Evolutionary conservation across 2,329 filamentous ascomycete genomes (phyloP).

Genomic region (Bertia moriformis): DNA sequence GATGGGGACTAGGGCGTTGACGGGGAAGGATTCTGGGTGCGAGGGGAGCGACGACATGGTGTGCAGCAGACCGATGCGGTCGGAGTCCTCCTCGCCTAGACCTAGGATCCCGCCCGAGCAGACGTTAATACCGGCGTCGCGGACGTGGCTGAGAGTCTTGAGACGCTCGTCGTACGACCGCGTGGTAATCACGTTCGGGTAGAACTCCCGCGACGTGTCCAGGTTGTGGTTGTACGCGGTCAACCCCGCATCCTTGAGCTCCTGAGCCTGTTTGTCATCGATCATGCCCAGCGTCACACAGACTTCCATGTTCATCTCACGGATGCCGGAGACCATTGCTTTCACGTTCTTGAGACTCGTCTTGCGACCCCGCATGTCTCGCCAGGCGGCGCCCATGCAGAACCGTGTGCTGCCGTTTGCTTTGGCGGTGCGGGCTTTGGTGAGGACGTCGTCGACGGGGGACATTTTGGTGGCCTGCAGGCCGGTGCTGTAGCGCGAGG

Average conservation of each 20-base stretch:
- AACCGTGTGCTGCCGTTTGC: conserved; percentile 78
- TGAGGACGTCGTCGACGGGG: conserved; percentile 66
- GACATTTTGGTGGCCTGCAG: conserved; percentile 69
- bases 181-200: conserved; percentile 74
- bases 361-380: conserved; percentile 84
- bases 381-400: conserved; percentile 90
- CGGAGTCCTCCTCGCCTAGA: conserved; percentile 62
- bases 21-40: conserved; percentile 81
- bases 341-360: conserved; percentile 71
- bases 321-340: conserved; percentile 70
- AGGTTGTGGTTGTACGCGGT: conserved; percentile 93
- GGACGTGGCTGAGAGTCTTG: conserved; percentile 63
- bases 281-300: conserved; percentile 95
- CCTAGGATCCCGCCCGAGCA: conserved; percentile 83
- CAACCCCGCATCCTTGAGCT: conserved; percentile 69
- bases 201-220: conserved; percentile 79
- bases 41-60: conserved; percentile 67
- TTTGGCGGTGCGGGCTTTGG: conserved; percentile 62
- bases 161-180: conserved; percentile 77
- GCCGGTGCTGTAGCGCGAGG: conserved; percentile 64
- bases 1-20: conserved; percentile 82
- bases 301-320: conserved; percentile 71
- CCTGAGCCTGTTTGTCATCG: conserved; percentile 62
- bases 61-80: conserved; percentile 71
- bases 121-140: conserved; percentile 75